Percentiles rank a stretch among this genome's conserved stretches.
These are phyloP conservation scores for Lasiosphaeriaceae sp. DNA, from an alignment of 495 filamentous ascomycete genomes.

Conservation along the genomic window DNA sequence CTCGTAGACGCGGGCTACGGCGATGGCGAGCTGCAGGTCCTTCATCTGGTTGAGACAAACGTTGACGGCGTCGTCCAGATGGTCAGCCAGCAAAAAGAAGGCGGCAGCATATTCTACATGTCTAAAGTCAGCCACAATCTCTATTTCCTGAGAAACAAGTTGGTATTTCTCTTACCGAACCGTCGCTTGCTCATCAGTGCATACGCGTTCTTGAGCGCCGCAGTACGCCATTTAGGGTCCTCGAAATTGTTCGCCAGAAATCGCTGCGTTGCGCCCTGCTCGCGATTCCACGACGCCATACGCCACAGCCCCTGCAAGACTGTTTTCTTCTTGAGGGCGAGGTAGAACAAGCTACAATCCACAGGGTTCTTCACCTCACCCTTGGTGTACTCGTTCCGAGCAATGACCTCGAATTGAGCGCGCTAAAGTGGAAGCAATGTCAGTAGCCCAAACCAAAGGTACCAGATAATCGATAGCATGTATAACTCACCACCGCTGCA, in stretches of 20 bases:
- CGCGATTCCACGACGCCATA: conserved; percentile 86
- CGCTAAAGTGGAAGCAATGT: conserved; percentile 41
- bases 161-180: conserved; percentile 80
- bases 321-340: conserved; percentile 87
- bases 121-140: conserved; percentile 13
- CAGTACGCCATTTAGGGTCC: conserved; percentile 80
- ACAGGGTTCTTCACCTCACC: conserved; percentile 84
- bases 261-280: conserved; percentile 72
- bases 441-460: not conserved
- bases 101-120: conserved; percentile 82
- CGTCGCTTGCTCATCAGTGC: conserved; percentile 88
- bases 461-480: not conserved
- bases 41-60: conserved; percentile 80
- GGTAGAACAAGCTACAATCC: conserved; percentile 89
- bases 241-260: conserved; percentile 85
- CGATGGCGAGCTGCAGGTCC: conserved; percentile 88
- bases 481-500: conserved; percentile 63
- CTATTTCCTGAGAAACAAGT: not conserved
- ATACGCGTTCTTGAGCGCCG: conserved; percentile 94
- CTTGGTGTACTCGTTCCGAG: conserved; percentile 89
- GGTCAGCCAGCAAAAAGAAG: conserved; percentile 90
- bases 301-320: conserved; percentile 92
- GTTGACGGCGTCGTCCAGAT: conserved; percentile 77
- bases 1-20: conserved; percentile 82
- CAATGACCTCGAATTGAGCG: conserved; percentile 81